A percentile compares a stretch with the other conserved stretches of the same genome.
These are phyloP conservation scores for Esteya vermicola DNA, from an alignment of 2,329 filamentous ascomycete genomes.

Conservation along the genomic window DNA sequence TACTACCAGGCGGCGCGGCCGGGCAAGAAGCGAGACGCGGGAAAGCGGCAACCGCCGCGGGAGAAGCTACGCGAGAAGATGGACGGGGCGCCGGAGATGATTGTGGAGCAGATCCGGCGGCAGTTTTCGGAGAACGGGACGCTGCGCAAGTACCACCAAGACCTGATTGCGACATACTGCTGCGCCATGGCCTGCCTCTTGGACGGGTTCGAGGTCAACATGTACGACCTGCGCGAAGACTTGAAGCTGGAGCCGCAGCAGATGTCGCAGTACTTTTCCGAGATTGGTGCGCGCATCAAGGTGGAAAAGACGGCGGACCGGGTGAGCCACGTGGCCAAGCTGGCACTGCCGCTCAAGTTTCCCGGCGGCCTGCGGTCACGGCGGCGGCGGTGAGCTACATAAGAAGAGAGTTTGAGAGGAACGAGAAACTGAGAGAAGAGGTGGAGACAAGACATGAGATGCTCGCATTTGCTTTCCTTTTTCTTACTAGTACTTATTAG, in stretches of 20 bases:
- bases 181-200: conserved; percentile 57
- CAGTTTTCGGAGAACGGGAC: conserved; percentile 52
- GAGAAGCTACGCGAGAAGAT: conserved; percentile 47
- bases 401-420: background rate
- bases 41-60: conserved; percentile 38
- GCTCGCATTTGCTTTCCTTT: too few relatives aligned
- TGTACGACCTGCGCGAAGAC: conserved; percentile 55
- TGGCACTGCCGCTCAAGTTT: conserved; percentile 70
- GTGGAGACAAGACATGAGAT: background rate
- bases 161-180: conserved; percentile 60
- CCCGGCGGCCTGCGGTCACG: conserved; percentile 39
- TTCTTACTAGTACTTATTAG: too few relatives aligned
- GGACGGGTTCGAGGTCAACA: conserved; percentile 61
- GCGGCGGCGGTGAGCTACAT: conserved; percentile 2
- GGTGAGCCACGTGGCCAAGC: conserved; percentile 43
- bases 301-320: conserved; percentile 44
- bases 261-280: conserved; percentile 58
- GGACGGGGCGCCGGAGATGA: conserved; percentile 40
- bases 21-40: conserved; percentile 31
- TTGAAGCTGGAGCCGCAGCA: conserved; percentile 56
- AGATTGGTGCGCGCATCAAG: conserved; percentile 59
- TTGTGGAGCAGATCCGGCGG: conserved; percentile 52
- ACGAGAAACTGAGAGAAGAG: too few relatives aligned
- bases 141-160: conserved; percentile 57
- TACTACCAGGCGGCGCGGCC: conserved; percentile 34